These are phyloP conservation scores for Diaporthe eres DNA, from an alignment of 2,329 filamentous ascomycete genomes.

Conservation along the genomic window DNA sequence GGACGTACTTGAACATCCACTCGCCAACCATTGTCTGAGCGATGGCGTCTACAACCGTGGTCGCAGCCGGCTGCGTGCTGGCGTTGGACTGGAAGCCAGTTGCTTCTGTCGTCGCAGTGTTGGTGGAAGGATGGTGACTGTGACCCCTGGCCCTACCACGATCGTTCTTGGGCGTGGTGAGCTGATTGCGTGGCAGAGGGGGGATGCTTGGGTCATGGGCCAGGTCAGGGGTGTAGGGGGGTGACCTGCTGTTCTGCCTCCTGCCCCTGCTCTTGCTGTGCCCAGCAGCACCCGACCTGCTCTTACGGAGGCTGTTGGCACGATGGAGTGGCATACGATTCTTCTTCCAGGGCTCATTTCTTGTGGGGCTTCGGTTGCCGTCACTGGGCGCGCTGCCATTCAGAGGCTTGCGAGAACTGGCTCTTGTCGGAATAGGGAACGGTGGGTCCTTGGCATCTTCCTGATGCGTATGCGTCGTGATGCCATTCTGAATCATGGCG, in stretches of 20 bases:
- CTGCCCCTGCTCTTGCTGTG: conserved; percentile 64
- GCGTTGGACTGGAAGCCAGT: conserved; percentile 66
- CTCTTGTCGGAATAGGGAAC: conserved; percentile 90
- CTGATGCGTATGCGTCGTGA: conserved; percentile 79
- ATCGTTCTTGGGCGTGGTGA: conserved; percentile 71
- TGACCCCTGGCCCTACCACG: conserved; percentile 48
- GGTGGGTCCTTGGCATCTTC: conserved; percentile 77
- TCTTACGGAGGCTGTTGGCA: conserved; percentile 80
- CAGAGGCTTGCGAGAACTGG: conserved; percentile 85
- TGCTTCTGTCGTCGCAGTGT: conserved; percentile 64
- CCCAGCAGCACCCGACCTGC: conserved; percentile 84
- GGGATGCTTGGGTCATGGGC: conserved; percentile 80
- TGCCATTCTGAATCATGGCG: conserved; percentile 85
- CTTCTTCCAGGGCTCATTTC: conserved; percentile 68
- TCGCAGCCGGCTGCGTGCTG: conserved; percentile 75
- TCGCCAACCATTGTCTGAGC: conserved; percentile 99
- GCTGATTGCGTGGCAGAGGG: conserved; percentile 79
- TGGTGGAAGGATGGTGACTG: conserved; percentile 72
- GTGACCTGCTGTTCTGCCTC: conserved; percentile 70
- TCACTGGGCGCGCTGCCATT: conserved; percentile 78
- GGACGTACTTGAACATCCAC: conserved; percentile 94
- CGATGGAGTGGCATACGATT: conserved; percentile 64
- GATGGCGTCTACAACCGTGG: conserved; percentile 93
- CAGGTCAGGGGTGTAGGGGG: conserved; percentile 75
- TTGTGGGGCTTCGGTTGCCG: conserved; percentile 82